A percentile compares a stretch with the other conserved stretches of the same genome.
Conservation (phyloP, 805 yeast species). For the baker's yeast (Saccharomyces cerevisiae) region DNA sequence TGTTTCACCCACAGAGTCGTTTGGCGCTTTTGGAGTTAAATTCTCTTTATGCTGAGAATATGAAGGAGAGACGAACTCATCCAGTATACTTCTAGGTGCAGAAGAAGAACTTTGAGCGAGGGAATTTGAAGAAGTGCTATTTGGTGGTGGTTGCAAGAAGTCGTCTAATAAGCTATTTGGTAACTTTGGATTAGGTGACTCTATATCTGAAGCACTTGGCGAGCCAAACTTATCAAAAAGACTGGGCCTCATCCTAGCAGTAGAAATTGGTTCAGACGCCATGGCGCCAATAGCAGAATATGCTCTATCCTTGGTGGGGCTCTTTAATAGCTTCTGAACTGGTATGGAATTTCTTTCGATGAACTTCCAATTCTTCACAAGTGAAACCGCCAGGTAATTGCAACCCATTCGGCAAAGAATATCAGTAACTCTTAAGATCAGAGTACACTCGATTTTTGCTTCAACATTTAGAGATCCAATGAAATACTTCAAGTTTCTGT, state of each 20-base stretch:
- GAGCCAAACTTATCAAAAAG: slow-evolving; percentile 25
- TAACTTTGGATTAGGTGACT: background rate
- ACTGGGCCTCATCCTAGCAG: slow-evolving; percentile 19
- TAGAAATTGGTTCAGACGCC: slow-evolving; percentile 15
- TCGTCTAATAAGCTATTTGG: slow-evolving; percentile 15
- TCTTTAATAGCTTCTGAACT: slow-evolving; percentile 1
- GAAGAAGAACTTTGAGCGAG: background rate
- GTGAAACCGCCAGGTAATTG: slow-evolving; percentile 59
- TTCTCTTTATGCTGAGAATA: background rate
- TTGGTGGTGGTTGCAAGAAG: slow-evolving; percentile 5
- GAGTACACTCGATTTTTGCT: slow-evolving; percentile 46
- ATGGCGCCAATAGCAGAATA: slow-evolving; percentile 7
- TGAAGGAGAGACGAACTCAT: slow-evolving; percentile 1
- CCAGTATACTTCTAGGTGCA: slow-evolving; percentile 4
- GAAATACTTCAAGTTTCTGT: slow-evolving; percentile 41
- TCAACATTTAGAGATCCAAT: slow-evolving; percentile 39
- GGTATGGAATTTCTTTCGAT: slow-evolving; percentile 12
- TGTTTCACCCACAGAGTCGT: slow-evolving; percentile 3
- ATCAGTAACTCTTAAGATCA: slow-evolving; percentile 52
- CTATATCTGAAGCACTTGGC: background rate
- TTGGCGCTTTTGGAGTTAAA: slow-evolving; percentile 4
- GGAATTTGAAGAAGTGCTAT: background rate
- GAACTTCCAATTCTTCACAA: slow-evolving; percentile 66
- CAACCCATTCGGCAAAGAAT: slow-evolving; percentile 88
- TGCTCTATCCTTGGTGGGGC: background rate